Base-by-base conservation (phyloP, 2,329 filamentous ascomycete genomes). In the Ceratocystis eucalypticola region DNA sequence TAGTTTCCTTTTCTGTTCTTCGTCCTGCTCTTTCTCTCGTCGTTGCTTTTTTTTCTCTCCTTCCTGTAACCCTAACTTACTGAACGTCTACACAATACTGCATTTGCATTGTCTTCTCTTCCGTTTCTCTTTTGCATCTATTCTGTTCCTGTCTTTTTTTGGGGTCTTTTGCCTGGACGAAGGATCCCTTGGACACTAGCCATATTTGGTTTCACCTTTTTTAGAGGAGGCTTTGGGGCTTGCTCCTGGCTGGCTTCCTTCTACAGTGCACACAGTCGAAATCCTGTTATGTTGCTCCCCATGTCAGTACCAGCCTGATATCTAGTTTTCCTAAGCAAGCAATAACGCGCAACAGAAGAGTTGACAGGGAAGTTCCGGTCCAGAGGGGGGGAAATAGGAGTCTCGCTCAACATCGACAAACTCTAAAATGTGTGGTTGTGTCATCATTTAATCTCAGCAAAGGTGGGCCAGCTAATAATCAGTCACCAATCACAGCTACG, bases 161-260 rank as follows among this genome's bases (percentile, higher is more conserved):
- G 22, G 41, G 17, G 22, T 22, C 61, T 62, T 62, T 62, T 62
- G 30, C 28, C n/a, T 46, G 53, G 4, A 59, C n/a, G 28, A 17
- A 59, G 53, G 15, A 59, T 59, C 53, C 25, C 53, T 33, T 33
- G 12, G 28, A 17, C 28, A 17, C 25, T 33, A 33, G 53, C 53
- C 53, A 59, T 8, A 59, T 59, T 33, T 59, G 17, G 53, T 59
- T 59, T 59, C 53, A 59, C 22, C 53, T 59, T 33, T 30, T 33
- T 33, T 59, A 17, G 28, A 30, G 25, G 48, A 4, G 20, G n/a
- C 53, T 33, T 37, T 59, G 53, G 28, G 2, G 3, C 53, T n/a
- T 20, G 50, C 22, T 55, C 50, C 50, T 28, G n/a, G 53, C 28
- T 17, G n/a, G 53, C 53, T 17, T 17, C 28, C 15, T 33, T 59